Evolutionary conservation across 345 rosid genomes (phyloP), one percentile per base, ranked within the genome.

Genomic region (Rhodomyrtus tomentosa): DNA sequence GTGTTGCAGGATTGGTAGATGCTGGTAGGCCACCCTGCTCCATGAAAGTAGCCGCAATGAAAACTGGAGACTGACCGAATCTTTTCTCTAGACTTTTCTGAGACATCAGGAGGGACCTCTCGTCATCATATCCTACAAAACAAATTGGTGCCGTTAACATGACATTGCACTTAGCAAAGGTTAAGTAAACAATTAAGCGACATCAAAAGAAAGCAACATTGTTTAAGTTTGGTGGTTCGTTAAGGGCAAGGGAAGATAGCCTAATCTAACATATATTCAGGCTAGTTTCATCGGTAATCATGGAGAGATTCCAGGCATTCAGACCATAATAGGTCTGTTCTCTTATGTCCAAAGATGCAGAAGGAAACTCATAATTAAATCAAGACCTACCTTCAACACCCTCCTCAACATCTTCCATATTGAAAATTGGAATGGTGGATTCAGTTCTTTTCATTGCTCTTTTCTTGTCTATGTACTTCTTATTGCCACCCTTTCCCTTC

Each of bases 1-100:
- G 98, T 82, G 96, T 89, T 50, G 99, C 99, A 25, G 99, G 98
- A 90, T 98, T 98, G 38, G 99, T 96, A 29, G 99, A 87, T 22
- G 99, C 96, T 6, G 99, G 99, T 87, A 95, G 92, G 85, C 99
- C 99, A 52, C 99, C 99, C 88, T 91, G 98, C 85, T 98, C 99
- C 99, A 94, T 94, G 90, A 96, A 95, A 81, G 99, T 98, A 52
- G 99, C 99, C 0, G 99, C 96, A 88, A 98, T 98, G 83, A 98
- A 96, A 81, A 98, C 99, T 0, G 99, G 98, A 2, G 99, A 98
- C 86, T 98, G 99, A 87, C 99, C 99, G 82, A 98, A 98, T 85
- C 99, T 96, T 95, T 98, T 98, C 90, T 98, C 99, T 80, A 98
- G 86, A 84, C 98, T 93, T 94, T 90, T 98, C 88, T 98, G 99